Evolutionary conservation across 2,329 filamentous ascomycete species (phyloP).

Genomic region (Pseudogymnoascus sp.): DNA sequence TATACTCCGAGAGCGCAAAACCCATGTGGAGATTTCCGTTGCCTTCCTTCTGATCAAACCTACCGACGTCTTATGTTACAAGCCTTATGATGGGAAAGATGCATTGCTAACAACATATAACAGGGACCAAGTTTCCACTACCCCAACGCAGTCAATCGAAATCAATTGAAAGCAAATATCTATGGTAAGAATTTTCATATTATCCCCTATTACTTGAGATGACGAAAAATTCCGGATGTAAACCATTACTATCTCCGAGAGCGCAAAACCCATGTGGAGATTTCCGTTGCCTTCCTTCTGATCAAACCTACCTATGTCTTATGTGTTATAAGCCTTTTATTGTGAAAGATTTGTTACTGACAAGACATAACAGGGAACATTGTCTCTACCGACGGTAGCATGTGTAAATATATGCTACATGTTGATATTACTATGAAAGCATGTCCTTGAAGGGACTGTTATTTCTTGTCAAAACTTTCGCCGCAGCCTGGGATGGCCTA

Average conservation of each 20-base stretch:
- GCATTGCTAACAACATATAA: background rate
- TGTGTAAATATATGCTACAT: slow-evolving; percentile 11
- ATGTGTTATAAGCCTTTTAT: background rate
- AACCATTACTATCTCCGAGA: slow-evolving; percentile 75
- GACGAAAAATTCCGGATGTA: slow-evolving; percentile 99
- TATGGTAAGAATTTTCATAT: background rate
- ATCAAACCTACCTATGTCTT: slow-evolving; percentile 35
- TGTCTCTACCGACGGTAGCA: background rate
- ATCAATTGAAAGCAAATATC: background rate
- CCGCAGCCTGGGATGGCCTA: slow-evolving; percentile 18
- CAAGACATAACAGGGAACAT: background rate
- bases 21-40: slow-evolving; percentile 98
- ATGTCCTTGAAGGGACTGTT: slow-evolving; percentile 49
- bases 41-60: slow-evolving; percentile 95
- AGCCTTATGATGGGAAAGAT: background rate
- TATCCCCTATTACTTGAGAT: slow-evolving; percentile 41
- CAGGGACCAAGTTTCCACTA: background rate
- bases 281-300: slow-evolving; percentile 99
- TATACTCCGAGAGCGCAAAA: slow-evolving; percentile 85
- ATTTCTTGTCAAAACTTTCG: slow-evolving; percentile 23
- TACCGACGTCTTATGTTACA: background rate
- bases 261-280: slow-evolving; percentile 92
- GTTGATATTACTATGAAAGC: slow-evolving; percentile 42
- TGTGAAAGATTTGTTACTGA: background rate
- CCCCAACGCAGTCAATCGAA: background rate